Base-by-base conservation (phyloP, 805 yeast species). In the Yamadazyma ubonensis region DNA sequence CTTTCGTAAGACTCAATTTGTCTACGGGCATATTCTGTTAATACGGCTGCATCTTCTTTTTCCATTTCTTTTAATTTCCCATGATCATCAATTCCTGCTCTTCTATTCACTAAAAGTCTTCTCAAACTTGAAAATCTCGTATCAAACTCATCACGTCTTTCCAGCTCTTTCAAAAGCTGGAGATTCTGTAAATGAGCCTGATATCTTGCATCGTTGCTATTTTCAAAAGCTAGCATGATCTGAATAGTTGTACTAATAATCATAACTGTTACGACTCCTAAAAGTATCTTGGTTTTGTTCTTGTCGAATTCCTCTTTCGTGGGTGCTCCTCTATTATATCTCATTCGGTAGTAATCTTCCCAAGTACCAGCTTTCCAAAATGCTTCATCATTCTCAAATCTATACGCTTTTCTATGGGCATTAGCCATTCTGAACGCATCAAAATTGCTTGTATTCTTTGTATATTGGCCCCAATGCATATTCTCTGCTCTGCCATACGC, bases 351-450 rank as follows among this genome's bases (percentile, higher is more conserved):
- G 53, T 71, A 73, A 42, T 79, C 86, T 46, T 79, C 83, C 85
- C 85, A 79, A 0, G 75, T 75, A 0, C 80, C 80, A 0, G 85
- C 83, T 35, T 65, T 73, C 78, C 82, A 77, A 55, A 79, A 79
- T 25, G 63, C 61, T 39, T 71, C 73, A 46, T 65, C 61, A 25
- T 55, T 52, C 2, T 58, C 38, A 39, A 62, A 67, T 25, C 51
- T 41, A 45, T 64, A 61, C 31, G 54, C 43, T 27, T 34, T 45
- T n/a, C 72, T 54, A 39, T 66, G 67, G 21, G 68, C 64, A 44
- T 67, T 61, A 10, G 72, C 72, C 49, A 52, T 50, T 17, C 71
- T 48, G 43, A 52, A 66, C 1, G 63, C 63, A n/a, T 67, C 59
- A 38, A 65, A 62, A 39, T 54, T 39, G 10, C 22, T 12, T 12